A percentile compares a stretch with the other conserved stretches of the same genome.
phyloP scores from a whole-genome alignment of 805 yeast species.

The Trichomonascus vanleenenianus region DNA sequence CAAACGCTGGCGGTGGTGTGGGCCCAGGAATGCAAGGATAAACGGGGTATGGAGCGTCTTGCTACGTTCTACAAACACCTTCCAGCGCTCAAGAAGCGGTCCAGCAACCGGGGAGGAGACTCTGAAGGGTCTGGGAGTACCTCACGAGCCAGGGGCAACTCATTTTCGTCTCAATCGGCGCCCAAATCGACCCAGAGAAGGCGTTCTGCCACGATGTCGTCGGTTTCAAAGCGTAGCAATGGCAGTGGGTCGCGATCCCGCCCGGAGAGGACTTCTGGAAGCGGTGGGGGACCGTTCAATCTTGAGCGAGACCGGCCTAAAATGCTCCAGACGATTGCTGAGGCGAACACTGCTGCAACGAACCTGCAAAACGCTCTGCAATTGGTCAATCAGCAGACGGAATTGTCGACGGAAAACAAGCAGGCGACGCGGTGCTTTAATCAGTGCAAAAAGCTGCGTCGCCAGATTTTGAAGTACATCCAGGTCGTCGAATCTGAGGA shows the following conservation, averaged over 20 bases:
- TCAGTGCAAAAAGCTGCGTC: constrained; percentile 64
- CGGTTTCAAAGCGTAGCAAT: neutral
- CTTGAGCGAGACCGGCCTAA: neutral
- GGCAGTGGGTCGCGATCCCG: neutral
- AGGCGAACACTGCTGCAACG: constrained; percentile 67
- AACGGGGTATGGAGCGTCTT: constrained; percentile 42
- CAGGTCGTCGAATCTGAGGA: constrained; percentile 83
- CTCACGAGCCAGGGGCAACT: neutral
- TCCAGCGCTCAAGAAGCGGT: constrained; percentile 26
- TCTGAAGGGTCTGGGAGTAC: constrained; percentile 15
- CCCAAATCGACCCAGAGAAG: neutral
- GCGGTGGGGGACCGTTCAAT: neutral
- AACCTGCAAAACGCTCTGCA: constrained; percentile 54
- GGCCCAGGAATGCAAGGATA: constrained; percentile 49
- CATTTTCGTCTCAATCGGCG: neutral
- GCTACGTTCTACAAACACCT: constrained; percentile 39
- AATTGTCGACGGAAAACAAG: constrained; percentile 55
- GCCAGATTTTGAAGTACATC: constrained; percentile 71
- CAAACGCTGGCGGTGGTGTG: constrained; percentile 54
- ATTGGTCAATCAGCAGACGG: constrained; percentile 35
- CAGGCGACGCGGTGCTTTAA: constrained; percentile 61
- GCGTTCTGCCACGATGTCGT: neutral
- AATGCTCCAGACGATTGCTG: constrained; percentile 56
- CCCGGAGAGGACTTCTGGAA: neutral
- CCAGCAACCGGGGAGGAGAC: constrained; percentile 7